phyloP scores from a whole-genome alignment of 1,284 basidiomycete genomes.

The Marasmius sp. region DNA sequence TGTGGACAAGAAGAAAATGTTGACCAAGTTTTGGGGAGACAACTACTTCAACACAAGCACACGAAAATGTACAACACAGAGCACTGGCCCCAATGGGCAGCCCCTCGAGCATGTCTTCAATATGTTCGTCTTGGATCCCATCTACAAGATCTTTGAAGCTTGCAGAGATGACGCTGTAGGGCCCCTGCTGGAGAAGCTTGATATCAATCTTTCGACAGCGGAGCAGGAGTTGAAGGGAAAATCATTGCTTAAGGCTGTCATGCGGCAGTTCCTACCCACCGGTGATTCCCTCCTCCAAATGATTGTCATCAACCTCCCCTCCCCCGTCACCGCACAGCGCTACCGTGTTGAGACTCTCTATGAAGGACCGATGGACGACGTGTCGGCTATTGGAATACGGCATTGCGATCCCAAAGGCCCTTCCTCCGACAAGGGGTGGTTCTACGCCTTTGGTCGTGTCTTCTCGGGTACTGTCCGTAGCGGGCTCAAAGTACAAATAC shows the following conservation, averaged over 20 bases:
- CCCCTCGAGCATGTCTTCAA: constrained; percentile 92
- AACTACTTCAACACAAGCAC: constrained; percentile 99
- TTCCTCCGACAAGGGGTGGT: constrained; percentile 99
- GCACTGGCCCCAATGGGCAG: constrained; percentile 81
- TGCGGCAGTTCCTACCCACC: constrained; percentile 99
- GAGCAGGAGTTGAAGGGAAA: constrained; percentile 98
- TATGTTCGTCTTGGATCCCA: constrained; percentile 97
- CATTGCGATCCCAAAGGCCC: constrained; percentile 98
- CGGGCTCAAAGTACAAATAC: constrained; percentile 99
- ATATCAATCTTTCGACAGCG: constrained; percentile 86
- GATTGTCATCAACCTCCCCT: constrained; percentile 99
- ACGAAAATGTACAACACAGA: constrained; percentile 93
- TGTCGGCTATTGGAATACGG: constrained; percentile 97
- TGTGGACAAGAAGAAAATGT: constrained; percentile 99
- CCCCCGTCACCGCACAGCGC: constrained; percentile 93
- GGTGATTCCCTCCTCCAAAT: constrained; percentile 99
- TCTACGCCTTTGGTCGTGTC: constrained; percentile 99
- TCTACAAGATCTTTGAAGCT: constrained; percentile 98
- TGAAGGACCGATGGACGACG: constrained; percentile 99
- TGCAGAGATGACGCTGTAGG: constrained; percentile 94
- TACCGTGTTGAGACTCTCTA: constrained; percentile 99
- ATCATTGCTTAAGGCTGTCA: constrained; percentile 94
- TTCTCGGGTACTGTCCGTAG: constrained; percentile 98
- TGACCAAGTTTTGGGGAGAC: constrained; percentile 98
- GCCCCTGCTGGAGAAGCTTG: constrained; percentile 95